phyloP scores from a whole-genome alignment of 1,284 basidiomycete genomes.

The Sporisorium scitamineum region DNA sequence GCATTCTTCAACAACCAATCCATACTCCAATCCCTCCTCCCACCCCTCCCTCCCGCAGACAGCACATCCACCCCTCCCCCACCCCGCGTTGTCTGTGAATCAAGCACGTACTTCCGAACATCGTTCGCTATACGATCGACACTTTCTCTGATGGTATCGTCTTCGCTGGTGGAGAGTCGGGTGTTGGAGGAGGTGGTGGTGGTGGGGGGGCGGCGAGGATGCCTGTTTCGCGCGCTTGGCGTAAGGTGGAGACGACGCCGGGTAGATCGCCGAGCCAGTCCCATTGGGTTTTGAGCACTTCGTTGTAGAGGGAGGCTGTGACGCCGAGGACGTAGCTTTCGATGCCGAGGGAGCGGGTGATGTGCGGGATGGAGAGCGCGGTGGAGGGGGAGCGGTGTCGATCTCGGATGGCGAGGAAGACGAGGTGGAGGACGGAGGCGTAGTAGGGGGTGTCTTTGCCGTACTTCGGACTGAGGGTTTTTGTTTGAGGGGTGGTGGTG shows the following conservation, averaged over 20 bases:
- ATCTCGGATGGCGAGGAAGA: conserved; percentile 59
- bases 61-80: conserved; percentile 1
- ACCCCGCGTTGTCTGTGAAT: conserved; percentile 15
- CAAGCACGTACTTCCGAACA: conserved; percentile 39
- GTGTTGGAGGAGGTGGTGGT: conserved; percentile 10
- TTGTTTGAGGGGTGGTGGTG: too few relatives aligned
- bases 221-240: conserved; percentile 46
- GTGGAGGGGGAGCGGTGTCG: conserved; percentile 52
- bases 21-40: conserved; percentile 21
- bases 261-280: conserved; percentile 51
- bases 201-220: conserved; percentile 30
- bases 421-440: conserved; percentile 58
- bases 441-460: conserved; percentile 60
- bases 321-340: conserved; percentile 62
- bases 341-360: conserved; percentile 49
- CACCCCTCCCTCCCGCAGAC: background rate
- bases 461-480: conserved; percentile 22
- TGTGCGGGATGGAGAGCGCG: conserved; percentile 47
- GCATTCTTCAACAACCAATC: conserved; percentile 29
- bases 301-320: conserved; percentile 59
- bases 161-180: conserved; percentile 10
- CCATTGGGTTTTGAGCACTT: conserved; percentile 62
- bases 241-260: conserved; percentile 27
- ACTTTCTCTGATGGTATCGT: conserved; percentile 46
- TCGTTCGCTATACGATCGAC: conserved; percentile 50